These are phyloP conservation scores for Aspergillaceae sp. DNA, from an alignment of 2,329 filamentous ascomycete genomes.

Conservation along the genomic window DNA sequence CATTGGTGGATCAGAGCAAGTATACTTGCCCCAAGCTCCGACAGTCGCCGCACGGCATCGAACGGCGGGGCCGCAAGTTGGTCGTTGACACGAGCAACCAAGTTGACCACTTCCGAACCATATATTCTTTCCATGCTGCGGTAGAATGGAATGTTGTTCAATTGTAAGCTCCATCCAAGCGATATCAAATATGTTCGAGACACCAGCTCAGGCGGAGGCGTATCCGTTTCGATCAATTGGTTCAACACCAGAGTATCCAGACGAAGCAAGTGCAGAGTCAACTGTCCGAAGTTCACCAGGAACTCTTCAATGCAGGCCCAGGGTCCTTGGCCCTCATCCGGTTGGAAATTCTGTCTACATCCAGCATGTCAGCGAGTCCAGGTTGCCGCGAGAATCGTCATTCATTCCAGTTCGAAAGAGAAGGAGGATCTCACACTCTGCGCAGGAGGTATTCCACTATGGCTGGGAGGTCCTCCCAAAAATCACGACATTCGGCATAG, in stretches of 20 bases:
- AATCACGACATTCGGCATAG: slow-evolving; percentile 32
- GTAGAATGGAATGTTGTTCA: slow-evolving; percentile 30
- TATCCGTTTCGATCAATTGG: slow-evolving; percentile 19
- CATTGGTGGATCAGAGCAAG: slow-evolving; percentile 21
- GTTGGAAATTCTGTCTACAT: slow-evolving; percentile 22
- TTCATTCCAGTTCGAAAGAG: too few relatives aligned
- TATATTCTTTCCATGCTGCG: slow-evolving; percentile 23
- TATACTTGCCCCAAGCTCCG: slow-evolving; percentile 22
- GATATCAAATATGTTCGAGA: slow-evolving; percentile 27
- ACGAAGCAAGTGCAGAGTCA: slow-evolving; percentile 34
- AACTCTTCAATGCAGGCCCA: slow-evolving; percentile 34
- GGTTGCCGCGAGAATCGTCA: too few relatives aligned
- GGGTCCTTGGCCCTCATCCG: slow-evolving; percentile 21
- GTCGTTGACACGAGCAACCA: slow-evolving; percentile 23
- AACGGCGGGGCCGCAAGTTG: slow-evolving; percentile 19
- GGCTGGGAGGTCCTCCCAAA: slow-evolving; percentile 38
- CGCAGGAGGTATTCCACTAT: slow-evolving; percentile 34
- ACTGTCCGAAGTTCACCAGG: slow-evolving; percentile 30
- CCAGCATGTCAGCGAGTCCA: slow-evolving; percentile 5
- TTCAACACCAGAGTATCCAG: slow-evolving; percentile 31
- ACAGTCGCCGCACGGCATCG: slow-evolving; percentile 17
- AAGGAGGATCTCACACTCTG: slow-evolving; percentile 22
- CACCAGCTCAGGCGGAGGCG: slow-evolving; percentile 20
- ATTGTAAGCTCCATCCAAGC: slow-evolving; percentile 29
- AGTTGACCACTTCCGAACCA: slow-evolving; percentile 18